phyloP scores from a whole-genome alignment of 2,329 filamentous ascomycete genomes.

The Cephalotrichum gorgonifer region DNA sequence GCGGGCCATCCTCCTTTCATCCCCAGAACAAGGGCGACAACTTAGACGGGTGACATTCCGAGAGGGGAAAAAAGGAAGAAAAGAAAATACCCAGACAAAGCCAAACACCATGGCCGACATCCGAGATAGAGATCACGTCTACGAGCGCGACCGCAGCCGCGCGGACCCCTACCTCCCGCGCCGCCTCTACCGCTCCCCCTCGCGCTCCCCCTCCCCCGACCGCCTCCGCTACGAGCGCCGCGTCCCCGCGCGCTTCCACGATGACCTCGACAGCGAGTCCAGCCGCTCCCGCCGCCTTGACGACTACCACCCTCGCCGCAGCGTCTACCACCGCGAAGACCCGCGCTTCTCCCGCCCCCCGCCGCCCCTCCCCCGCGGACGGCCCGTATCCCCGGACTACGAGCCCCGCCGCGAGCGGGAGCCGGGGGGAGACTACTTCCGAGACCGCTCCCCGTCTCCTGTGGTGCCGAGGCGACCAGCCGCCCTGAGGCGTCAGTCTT shows the following conservation, averaged over 20 bases:
- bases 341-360: too few relatives aligned
- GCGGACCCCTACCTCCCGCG: slow-evolving; percentile 27
- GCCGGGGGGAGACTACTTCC: slow-evolving; percentile 34
- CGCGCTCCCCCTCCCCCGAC: slow-evolving; percentile 10
- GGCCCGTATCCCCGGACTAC: slow-evolving; percentile 20
- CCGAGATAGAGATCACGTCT: slow-evolving; percentile 11
- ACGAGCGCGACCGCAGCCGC: slow-evolving; percentile 21
- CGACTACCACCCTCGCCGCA: slow-evolving; percentile 35
- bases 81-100: neutral
- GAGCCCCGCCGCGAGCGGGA: slow-evolving; percentile 49
- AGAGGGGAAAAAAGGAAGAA: too few relatives aligned
- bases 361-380: neutral
- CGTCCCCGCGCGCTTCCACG: slow-evolving; percentile 32
- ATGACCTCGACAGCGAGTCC: slow-evolving; percentile 39
- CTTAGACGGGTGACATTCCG: too few relatives aligned
- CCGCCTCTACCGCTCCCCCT: slow-evolving; percentile 40
- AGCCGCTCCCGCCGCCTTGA: slow-evolving; percentile 34
- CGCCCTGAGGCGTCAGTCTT: slow-evolving; percentile 73
- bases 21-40: too few relatives aligned
- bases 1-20: neutral
- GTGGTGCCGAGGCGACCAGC: slow-evolving; percentile 44
- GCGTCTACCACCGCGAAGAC: slow-evolving; percentile 46
- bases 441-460: slow-evolving; percentile 32
- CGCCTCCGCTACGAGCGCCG: slow-evolving; percentile 14
- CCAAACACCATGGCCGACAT: neutral